Percentiles rank a stretch among this genome's conserved stretches.
phyloP scores from a whole-genome alignment of 371 early-diverging fungal genomes.

The Mucor sp. region DNA sequence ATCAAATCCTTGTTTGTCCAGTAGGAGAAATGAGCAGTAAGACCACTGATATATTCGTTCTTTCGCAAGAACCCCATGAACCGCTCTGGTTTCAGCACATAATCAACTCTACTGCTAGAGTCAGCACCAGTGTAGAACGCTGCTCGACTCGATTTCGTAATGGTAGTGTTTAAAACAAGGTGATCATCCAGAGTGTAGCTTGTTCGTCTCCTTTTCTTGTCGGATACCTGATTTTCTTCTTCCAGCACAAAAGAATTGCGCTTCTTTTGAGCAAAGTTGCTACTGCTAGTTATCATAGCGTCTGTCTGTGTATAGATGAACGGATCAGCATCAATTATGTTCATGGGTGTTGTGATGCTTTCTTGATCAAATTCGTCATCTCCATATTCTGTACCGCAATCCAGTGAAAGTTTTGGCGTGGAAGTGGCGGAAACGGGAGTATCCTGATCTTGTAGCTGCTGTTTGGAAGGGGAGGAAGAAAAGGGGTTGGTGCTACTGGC shows the following conservation, averaged over 20 bases:
- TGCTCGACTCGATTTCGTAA: neutral
- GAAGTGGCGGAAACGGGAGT: constrained; percentile 21
- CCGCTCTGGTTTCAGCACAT: constrained; percentile 43
- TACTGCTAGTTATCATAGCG: neutral
- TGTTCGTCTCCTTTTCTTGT: neutral
- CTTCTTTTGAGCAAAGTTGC: neutral
- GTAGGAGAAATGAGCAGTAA: constrained; percentile 55
- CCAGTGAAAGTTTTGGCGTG: constrained; percentile 6
- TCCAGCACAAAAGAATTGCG: neutral
- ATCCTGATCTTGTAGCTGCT: constrained; percentile 14
- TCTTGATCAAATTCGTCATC: constrained; percentile 10
- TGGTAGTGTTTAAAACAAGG: neutral
- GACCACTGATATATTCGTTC: constrained; percentile 42
- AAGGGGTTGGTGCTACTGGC: neutral
- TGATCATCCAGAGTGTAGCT: neutral
- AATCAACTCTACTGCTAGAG: constrained; percentile 28
- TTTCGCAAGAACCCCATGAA: constrained; percentile 44
- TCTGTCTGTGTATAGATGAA: neutral
- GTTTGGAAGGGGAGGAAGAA: constrained; percentile 8
- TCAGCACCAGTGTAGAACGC: neutral
- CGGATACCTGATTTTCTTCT: neutral
- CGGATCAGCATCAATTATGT: neutral
- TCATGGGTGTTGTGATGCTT: neutral
- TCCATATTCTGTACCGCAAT: neutral
- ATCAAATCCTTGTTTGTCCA: constrained; percentile 53